These are phyloP conservation scores for Clarireedia monteithiana DNA, from an alignment of 2,329 filamentous ascomycete genomes.

Conservation along the genomic window DNA sequence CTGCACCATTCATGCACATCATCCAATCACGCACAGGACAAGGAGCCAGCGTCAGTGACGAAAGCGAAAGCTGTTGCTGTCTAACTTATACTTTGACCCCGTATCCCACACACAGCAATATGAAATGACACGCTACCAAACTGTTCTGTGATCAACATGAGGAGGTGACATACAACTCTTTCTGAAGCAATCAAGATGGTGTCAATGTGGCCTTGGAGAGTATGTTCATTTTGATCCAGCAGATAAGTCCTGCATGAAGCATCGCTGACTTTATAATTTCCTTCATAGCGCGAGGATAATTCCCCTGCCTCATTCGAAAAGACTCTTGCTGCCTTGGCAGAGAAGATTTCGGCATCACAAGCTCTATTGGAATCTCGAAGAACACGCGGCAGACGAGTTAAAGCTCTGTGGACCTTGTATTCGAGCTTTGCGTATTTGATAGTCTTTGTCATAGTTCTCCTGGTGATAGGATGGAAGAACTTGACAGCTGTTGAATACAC, in stretches of 20 bases:
- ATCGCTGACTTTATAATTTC: not conserved
- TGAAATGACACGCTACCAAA: not conserved
- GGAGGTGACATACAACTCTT: constrained; percentile 9
- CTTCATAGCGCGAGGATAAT: constrained; percentile 59
- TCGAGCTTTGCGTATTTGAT: constrained; percentile 85
- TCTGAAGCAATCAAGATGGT: constrained; percentile 49
- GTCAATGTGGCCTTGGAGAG: constrained; percentile 80
- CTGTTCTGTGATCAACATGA: constrained; percentile 11
- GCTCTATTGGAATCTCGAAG: constrained; percentile 66
- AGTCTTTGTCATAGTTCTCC: constrained; percentile 68
- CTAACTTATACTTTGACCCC: not conserved
- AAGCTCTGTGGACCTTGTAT: constrained; percentile 85
- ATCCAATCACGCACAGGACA: not conserved
- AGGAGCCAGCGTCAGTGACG: not conserved
- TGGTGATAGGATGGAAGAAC: constrained; percentile 78
- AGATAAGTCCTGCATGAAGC: not conserved
- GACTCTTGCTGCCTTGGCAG: constrained; percentile 70
- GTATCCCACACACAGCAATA: not conserved
- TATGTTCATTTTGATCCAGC: constrained; percentile 33
- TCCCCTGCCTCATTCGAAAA: constrained; percentile 93
- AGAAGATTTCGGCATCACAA: constrained; percentile 71
- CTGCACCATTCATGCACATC: not conserved
- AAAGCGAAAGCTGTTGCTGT: not conserved
- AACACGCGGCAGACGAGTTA: constrained; percentile 66
- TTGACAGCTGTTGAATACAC: constrained; percentile 73